phyloP scores from a whole-genome alignment of 768 basidiomycete species.

The Xerocomellus chrysenteron region DNA sequence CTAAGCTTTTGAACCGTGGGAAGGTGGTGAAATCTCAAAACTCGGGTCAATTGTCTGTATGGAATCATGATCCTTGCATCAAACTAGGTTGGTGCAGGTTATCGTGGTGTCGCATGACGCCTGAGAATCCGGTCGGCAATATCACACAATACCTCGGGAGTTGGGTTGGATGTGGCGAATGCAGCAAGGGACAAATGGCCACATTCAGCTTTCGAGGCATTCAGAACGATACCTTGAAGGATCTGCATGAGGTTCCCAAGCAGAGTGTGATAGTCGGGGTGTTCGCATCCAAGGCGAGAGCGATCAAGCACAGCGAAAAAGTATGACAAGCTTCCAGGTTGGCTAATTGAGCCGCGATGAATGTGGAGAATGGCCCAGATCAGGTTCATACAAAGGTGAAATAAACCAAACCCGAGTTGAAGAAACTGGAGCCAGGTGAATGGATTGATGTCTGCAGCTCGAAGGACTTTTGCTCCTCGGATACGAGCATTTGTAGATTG shows the following conservation, averaged over 20 bases:
- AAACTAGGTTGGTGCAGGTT: too few species aligned
- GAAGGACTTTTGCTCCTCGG: not conserved
- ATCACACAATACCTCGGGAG: too few species aligned
- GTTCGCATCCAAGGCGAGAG: not conserved
- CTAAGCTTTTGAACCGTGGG: too few species aligned
- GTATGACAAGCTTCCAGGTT: not conserved
- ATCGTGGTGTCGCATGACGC: too few species aligned
- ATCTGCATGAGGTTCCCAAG: not conserved
- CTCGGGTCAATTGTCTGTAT: too few species aligned
- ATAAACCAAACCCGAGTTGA: conserved; percentile 18
- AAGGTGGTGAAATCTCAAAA: too few species aligned
- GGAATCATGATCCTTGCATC: too few species aligned
- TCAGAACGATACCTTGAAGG: too few species aligned
- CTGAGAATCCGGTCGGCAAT: too few species aligned
- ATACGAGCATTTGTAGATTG: conserved; percentile 1
- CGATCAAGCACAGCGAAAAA: not conserved
- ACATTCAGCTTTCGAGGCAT: too few species aligned
- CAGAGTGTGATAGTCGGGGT: not conserved
- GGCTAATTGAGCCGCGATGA: not conserved
- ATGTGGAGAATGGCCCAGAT: not conserved
- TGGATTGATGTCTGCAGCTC: not conserved
- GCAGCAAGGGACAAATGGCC: too few species aligned
- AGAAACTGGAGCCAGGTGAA: not conserved
- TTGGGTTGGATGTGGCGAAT: too few species aligned
- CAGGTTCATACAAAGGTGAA: conserved; percentile 20